Evolutionary conservation across 306 rosid genomes (phyloP), one percentile per base, ranked within the genome.

Genomic region (Cicer chorassanicum): DNA sequence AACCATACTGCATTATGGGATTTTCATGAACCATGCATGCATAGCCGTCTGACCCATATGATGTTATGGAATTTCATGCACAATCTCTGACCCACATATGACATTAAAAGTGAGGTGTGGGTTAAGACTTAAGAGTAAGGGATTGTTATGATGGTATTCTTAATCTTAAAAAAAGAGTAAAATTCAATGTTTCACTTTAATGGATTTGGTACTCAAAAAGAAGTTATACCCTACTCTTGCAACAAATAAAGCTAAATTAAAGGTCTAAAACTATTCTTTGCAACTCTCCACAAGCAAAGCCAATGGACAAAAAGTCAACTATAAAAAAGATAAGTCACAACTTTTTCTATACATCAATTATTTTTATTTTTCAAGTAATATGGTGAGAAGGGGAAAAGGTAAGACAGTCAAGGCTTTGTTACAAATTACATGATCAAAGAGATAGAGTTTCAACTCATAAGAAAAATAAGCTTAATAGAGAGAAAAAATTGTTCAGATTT

Each of bases 261-360:
- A 89, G 85, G 49, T 72, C 80, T 60, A 77, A 70, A 81, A 78
- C 87, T 89, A 91, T 93, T 93, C 97, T 89, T 91, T 93, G 96
- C 79, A 83, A 88, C 96, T 83, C 89, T 82, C 74, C 59, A 80
- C 97, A 93, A 91, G 98, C 96, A 91, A 91, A 93, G 92, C 88
- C 73, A 86, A 86, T 66, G 80, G 84, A 83, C 84, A 80, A 86
- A 86, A 85, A 73, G 82, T 90, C 85, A 84, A 83, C 87, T 76
- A 55, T 78, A 60, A 81, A 90, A 90, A 91, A 89, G 89, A 82
- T 84, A 72, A 18, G 64, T 80, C 65, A 67, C 74, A 45, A 78
- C 86, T 88, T 83, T 81, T 56, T 63, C 79, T 9, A 19, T 65
- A 80, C 49, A 16, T 68, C 77, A 48, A 75, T 68, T 21, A 29